Evolutionary conservation across 148 eudicot genomes (phyloP).

Genomic region (Vaccinium corymbosum): DNA sequence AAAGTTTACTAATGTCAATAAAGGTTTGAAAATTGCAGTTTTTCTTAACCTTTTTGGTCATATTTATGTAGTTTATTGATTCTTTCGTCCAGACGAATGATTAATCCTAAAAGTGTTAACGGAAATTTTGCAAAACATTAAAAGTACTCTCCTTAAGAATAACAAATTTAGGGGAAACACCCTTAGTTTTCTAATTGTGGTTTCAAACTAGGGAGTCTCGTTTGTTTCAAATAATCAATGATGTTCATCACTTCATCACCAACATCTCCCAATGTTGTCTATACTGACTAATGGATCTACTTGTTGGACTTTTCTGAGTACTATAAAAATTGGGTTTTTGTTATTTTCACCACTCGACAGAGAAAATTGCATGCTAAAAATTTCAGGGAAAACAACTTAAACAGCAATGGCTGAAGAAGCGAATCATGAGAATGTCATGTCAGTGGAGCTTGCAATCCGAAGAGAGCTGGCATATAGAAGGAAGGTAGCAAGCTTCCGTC

Average conservation of each 20-base stretch:
- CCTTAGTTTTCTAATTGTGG: not conserved
- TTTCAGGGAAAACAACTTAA: not conserved
- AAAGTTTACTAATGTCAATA: too few relatives aligned
- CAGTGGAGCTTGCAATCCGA: constrained; percentile 42
- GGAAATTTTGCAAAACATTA: not conserved
- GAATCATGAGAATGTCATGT: constrained; percentile 32
- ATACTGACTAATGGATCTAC: not conserved
- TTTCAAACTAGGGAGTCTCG: not conserved
- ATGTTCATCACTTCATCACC: not conserved
- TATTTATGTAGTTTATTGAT: not conserved
- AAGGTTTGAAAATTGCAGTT: not conserved
- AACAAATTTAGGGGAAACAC: not conserved
- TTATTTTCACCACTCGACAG: not conserved
- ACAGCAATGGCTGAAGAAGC: constrained; percentile 26
- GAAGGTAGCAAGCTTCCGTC: constrained; percentile 14
- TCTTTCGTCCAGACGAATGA: not conserved
- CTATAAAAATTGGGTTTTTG: not conserved
- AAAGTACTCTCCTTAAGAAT: not conserved
- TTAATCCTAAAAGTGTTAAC: not conserved
- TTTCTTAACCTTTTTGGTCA: not conserved
- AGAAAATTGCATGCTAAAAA: constrained; percentile 4
- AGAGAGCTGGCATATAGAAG: constrained; percentile 39
- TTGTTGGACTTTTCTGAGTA: not conserved
- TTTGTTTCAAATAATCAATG: not conserved
- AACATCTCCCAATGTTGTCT: not conserved